phyloP scores from a whole-genome alignment of 2,329 filamentous ascomycete species.

The Colletotrichum sp. region DNA sequence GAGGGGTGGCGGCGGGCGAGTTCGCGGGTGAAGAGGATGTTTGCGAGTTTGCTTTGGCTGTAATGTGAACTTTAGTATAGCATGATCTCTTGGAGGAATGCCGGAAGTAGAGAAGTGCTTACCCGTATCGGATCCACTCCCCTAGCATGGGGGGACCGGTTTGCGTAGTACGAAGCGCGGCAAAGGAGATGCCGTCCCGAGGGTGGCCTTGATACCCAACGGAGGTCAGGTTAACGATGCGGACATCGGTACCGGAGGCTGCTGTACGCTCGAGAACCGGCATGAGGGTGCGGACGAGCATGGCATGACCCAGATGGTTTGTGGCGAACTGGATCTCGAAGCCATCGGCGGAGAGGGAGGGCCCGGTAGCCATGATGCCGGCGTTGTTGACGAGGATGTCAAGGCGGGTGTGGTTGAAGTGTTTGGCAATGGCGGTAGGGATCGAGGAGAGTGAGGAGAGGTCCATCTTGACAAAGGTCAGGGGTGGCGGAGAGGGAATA shows the following conservation, averaged over 20 bases:
- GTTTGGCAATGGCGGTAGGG: background rate
- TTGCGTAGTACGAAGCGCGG: background rate
- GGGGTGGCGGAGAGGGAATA: background rate
- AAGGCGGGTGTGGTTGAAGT: constrained; percentile 38
- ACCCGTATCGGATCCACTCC: constrained; percentile 31
- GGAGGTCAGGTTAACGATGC: constrained; percentile 9
- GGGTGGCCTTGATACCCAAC: constrained; percentile 23
- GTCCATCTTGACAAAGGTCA: constrained; percentile 48
- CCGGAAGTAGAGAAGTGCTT: background rate
- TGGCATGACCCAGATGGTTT: constrained; percentile 24
- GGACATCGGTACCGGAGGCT: background rate
- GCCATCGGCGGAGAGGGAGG: constrained; percentile 23
- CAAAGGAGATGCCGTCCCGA: constrained; percentile 3
- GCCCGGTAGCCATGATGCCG: constrained; percentile 26
- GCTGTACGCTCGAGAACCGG: constrained; percentile 4
- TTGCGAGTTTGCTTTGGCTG: constrained; percentile 36
- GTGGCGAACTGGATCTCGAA: constrained; percentile 28
- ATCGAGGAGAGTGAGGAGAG: constrained; percentile 55
- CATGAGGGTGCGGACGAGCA: constrained; percentile 29
- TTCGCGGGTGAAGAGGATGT: constrained; percentile 33
- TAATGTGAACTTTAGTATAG: background rate
- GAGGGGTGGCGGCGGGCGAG: constrained; percentile 30
- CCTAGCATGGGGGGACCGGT: background rate
- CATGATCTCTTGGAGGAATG: background rate
- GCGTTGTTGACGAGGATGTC: constrained; percentile 37